Evolutionary conservation across 108 stramenopile genomes (phyloP).

Genomic region (Schizochytrium sp.): DNA sequence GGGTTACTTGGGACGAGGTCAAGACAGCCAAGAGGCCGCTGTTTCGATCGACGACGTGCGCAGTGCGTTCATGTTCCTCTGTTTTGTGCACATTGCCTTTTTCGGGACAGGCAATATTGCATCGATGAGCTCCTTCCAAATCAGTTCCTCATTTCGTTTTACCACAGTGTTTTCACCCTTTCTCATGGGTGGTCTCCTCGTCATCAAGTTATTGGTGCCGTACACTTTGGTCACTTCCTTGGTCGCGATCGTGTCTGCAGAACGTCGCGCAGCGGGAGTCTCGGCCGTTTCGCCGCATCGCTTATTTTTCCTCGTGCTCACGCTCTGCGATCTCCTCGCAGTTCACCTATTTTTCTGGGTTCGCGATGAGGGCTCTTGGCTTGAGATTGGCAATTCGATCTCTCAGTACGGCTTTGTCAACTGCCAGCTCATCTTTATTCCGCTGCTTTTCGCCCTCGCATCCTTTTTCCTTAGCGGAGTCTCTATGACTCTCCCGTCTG

Average conservation of each 20-base stretch:
- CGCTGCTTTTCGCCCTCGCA: background rate
- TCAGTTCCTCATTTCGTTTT: background rate
- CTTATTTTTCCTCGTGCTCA: background rate
- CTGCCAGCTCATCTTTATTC: background rate
- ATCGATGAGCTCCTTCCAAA: constrained; percentile 2
- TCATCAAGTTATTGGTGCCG: background rate
- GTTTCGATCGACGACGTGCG: background rate
- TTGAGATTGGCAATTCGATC: constrained; percentile 13
- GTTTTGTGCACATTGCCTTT: constrained; percentile 12
- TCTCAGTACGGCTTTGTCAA: constrained; percentile 1
- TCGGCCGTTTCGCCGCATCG: background rate
- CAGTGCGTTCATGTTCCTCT: constrained; percentile 6
- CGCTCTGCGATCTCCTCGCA: background rate
- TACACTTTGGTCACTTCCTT: background rate
- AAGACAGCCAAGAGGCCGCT: background rate
- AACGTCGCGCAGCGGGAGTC: background rate
- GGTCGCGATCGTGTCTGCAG: background rate
- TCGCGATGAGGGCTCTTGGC: background rate
- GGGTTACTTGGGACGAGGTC: too few relatives aligned
- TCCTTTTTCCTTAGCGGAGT: background rate
- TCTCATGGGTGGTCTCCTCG: background rate
- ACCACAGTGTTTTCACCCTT: background rate
- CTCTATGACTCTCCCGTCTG: background rate
- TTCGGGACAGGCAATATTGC: constrained; percentile 16
- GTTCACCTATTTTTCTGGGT: constrained; percentile 13